Conservation (phyloP, 1,139 yeast genomes). For the Starmera stellimalicola region DNA sequence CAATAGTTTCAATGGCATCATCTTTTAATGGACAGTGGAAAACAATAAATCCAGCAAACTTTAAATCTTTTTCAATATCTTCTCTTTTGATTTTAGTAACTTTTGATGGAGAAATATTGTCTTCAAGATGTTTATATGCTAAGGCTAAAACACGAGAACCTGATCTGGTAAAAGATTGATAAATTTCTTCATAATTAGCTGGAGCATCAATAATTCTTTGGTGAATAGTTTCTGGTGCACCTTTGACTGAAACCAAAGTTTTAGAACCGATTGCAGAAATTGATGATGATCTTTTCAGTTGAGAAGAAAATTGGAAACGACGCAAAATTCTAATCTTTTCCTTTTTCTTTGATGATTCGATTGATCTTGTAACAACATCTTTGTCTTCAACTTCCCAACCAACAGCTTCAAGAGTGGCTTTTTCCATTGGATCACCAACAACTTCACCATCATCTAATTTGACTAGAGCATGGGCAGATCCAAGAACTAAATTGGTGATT, state of each 20-base stretch:
- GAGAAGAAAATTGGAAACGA: constrained; percentile 95
- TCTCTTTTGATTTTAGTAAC: constrained; percentile 57
- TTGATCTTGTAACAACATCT: constrained; percentile 51
- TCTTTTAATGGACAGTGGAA: constrained; percentile 95
- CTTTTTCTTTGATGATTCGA: constrained; percentile 24
- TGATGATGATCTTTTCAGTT: constrained; percentile 90
- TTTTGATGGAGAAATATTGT: constrained; percentile 39
- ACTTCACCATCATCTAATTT: constrained; percentile 91
- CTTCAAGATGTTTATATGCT: constrained; percentile 69
- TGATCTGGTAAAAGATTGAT: constrained; percentile 84
- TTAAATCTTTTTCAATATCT: constrained; percentile 62
- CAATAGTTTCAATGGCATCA: constrained; percentile 85
- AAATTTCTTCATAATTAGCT: constrained; percentile 71
- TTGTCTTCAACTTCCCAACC: constrained; percentile 77
- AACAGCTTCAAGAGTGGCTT: constrained; percentile 84
- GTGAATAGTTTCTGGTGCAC: constrained; percentile 98
- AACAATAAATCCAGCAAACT: constrained; percentile 87
- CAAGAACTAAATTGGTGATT: constrained; percentile 66
- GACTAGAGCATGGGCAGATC: constrained; percentile 95
- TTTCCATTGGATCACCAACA: constrained; percentile 99
- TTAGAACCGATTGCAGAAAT: constrained; percentile 59
- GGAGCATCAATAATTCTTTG: constrained; percentile 70
- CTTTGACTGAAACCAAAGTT: constrained; percentile 81
- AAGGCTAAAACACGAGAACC: constrained; percentile 96
- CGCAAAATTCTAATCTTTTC: constrained; percentile 69